Conservation (phyloP, 768 basidiomycete species). For the Chlorophyllum brunneum region DNA sequence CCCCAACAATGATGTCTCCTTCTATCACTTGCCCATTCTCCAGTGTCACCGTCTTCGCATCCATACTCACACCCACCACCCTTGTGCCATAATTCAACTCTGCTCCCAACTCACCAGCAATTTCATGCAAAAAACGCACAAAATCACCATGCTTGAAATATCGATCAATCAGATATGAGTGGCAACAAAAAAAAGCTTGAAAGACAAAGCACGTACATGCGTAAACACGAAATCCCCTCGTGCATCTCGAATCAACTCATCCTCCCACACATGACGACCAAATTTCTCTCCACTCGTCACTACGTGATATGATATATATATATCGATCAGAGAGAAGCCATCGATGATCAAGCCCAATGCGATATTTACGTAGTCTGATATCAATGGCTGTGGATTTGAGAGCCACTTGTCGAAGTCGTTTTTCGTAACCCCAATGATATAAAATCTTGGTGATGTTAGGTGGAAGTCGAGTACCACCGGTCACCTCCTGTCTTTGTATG, state of each 20-base stretch:
- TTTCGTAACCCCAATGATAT: constrained; percentile 48
- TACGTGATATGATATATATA: constrained; percentile 20
- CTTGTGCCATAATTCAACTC: constrained; percentile 30
- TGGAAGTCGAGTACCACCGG: constrained; percentile 30
- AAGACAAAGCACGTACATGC: constrained; percentile 29
- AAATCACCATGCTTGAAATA: constrained; percentile 46
- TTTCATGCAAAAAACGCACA: constrained; percentile 42
- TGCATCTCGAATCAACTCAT: constrained; percentile 45
- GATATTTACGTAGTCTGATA: constrained; percentile 13
- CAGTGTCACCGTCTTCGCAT: constrained; percentile 27
- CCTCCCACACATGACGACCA: constrained; percentile 48
- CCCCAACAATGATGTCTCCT: constrained; percentile 54
- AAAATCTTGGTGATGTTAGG: constrained; percentile 57
- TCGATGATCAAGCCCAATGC: background rate
- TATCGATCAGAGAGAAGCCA: background rate
- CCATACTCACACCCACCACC: constrained; percentile 27
- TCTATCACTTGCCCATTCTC: constrained; percentile 36
- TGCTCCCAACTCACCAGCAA: constrained; percentile 42
- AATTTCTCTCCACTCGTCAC: constrained; percentile 48
- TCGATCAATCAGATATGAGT: background rate
- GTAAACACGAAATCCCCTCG: constrained; percentile 33
- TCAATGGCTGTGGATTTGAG: constrained; percentile 24
- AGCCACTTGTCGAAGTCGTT: constrained; percentile 20
- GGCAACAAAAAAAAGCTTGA: background rate
- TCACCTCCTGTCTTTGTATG: constrained; percentile 13